Evolutionary conservation across 352 stramenopile genomes (phyloP), one percentile per base, ranked within the genome.

Genomic region (Pythium graminicola): DNA sequence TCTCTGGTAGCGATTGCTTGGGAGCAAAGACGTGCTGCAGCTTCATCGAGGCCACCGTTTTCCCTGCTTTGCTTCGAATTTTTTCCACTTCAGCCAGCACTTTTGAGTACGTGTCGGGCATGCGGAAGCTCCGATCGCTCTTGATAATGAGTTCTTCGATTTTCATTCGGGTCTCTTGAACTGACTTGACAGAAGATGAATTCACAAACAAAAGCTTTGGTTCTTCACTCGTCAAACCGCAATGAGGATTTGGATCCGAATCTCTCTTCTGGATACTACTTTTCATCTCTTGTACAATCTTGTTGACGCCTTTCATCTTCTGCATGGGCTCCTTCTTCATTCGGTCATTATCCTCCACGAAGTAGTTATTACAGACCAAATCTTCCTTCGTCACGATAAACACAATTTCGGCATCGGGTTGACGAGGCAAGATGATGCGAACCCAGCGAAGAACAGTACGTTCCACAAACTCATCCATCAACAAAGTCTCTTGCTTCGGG

Each of bases 61-160:
- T 35, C 16, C 26, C 19, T 35, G 35, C 23, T 27, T 23, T 11
- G 23, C 14, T 17, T 27, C 24, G 26, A 11, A 32, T 31, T 3
- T 14, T 20, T 0, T 10, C 11, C 7, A 56, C 20, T 4, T 9
- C 13, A 1, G 22, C 16, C n/a, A 59, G 19, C 1, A 51, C 51
- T 24, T 22, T n/a, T 3, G 42, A 36, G 42, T 59, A 59, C 6
- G 10, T 51, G 3, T 59, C 51, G 2, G 51, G 51, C 51, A 59
- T 59, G 14, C 23, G 6, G 27, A 52, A 59, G 27, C 32, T 52
- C 8, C 24, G 31, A 3, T 38, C 14, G 27, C 51, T 59, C 16
- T 14, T 9, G n/a, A 32, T 45, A 6, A 59, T 39, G 1, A 59
- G 1, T 9, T n/a, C 11, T 19, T 40, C 23, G n/a, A 52, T 35